Percentiles rank a stretch among this genome's conserved stretches.
phyloP scores from a whole-genome alignment of 1,139 yeast species.

The Hansenula anomala region DNA sequence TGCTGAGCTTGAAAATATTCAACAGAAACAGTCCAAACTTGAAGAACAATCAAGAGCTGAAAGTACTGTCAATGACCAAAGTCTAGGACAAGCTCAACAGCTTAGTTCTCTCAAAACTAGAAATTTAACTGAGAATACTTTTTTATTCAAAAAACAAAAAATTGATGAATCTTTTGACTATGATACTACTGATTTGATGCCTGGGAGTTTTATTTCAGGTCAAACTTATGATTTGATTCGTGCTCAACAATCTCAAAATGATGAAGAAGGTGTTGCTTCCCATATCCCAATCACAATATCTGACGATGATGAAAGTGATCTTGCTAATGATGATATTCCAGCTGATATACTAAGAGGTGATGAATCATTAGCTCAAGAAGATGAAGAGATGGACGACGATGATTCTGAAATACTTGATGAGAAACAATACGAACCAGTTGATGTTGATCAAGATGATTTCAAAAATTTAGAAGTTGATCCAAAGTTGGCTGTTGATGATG shows the following conservation, averaged over 20 bases:
- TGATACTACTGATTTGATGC: slow-evolving; percentile 18
- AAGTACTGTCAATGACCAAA: slow-evolving; percentile 1
- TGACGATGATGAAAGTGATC: slow-evolving; percentile 6
- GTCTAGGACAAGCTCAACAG: not conserved
- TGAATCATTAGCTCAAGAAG: slow-evolving; percentile 26
- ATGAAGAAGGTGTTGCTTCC: not conserved
- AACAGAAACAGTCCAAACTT: slow-evolving; percentile 2
- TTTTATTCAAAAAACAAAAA: slow-evolving; percentile 22
- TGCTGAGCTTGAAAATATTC: slow-evolving; percentile 27
- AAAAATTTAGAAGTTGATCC: slow-evolving; percentile 34
- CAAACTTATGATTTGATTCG: slow-evolving; percentile 4
- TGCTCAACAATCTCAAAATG: not conserved
- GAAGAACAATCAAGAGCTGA: not conserved
- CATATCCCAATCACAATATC: not conserved
- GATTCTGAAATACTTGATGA: slow-evolving; percentile 42
- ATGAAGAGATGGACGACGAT: slow-evolving; percentile 29
- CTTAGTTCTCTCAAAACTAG: slow-evolving; percentile 4
- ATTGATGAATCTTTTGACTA: slow-evolving; percentile 13
- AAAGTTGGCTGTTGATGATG: slow-evolving; percentile 43
- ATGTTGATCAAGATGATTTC: slow-evolving; percentile 40
- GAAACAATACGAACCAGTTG: slow-evolving; percentile 63
- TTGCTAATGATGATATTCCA: slow-evolving; percentile 26
- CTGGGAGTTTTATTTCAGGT: slow-evolving; percentile 22
- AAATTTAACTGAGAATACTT: slow-evolving; percentile 20
- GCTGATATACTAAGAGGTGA: slow-evolving; percentile 14